These are phyloP conservation scores for Polychaeton citri DNA, from an alignment of 2,329 filamentous ascomycete genomes.

Conservation along the genomic window DNA sequence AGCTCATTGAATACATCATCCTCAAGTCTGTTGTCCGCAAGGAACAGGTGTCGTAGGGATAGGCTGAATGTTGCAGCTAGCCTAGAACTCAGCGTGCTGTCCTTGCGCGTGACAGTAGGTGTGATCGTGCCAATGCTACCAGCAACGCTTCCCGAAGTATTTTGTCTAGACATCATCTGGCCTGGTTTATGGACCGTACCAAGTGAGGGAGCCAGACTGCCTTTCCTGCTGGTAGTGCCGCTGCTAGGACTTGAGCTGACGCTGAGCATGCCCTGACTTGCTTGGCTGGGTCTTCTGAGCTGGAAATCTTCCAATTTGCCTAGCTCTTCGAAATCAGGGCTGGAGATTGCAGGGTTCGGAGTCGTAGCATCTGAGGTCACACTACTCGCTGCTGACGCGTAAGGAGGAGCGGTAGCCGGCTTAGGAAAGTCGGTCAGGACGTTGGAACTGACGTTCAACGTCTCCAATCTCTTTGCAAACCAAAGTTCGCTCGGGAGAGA, in stretches of 20 bases:
- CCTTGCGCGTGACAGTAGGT: constrained; percentile 54
- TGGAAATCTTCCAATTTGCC: constrained; percentile 49
- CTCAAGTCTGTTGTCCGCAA: constrained; percentile 87
- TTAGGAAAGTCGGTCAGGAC: constrained; percentile 85
- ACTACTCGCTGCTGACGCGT: constrained; percentile 17
- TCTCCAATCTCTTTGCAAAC: constrained; percentile 84
- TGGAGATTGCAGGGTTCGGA: constrained; percentile 36
- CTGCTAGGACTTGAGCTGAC: constrained; percentile 28
- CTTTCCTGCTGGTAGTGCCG: constrained; percentile 46
- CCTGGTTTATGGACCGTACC: background rate
- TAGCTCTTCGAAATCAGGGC: constrained; percentile 67
- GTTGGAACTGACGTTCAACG: constrained; percentile 89
- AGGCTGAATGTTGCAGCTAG: constrained; percentile 77
- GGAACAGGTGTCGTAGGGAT: constrained; percentile 68
- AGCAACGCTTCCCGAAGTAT: constrained; percentile 55
- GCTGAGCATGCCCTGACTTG: constrained; percentile 59
- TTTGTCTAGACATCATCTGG: constrained; percentile 51
- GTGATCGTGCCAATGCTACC: constrained; percentile 43
- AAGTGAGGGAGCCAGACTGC: constrained; percentile 51
- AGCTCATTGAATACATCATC: constrained; percentile 94
- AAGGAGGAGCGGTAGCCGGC: constrained; percentile 48
- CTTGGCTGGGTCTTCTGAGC: constrained; percentile 67
- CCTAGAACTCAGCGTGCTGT: constrained; percentile 72
- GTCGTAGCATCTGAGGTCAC: constrained; percentile 31
- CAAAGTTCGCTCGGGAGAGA: constrained; percentile 87